Base-by-base conservation (phyloP, 768 basidiomycete species). In the Mycena chlorophos region DNA sequence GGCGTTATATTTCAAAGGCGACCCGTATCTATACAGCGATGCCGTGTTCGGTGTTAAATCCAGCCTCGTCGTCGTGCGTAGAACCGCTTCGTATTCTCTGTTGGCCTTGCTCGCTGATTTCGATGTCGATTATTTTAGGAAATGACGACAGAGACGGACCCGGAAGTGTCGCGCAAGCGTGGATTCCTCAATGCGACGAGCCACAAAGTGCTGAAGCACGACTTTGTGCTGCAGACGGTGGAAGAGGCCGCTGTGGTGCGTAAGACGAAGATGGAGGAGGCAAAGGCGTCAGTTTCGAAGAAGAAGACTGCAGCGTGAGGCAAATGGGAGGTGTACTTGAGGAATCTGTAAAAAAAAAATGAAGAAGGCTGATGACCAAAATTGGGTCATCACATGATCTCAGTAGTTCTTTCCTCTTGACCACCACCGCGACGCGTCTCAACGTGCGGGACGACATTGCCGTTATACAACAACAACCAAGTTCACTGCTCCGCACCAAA, bases 41-140 rank as follows among this genome's bases (percentile, higher is more conserved):
- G 77, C 82, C 12, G 89, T 93, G 2, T 92, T 93, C 69, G 91
- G 92, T 10, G 91, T 89, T 22, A 90, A 90, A 69, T 79, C 80
- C 46, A 89, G 87, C 5, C 75, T 94, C 25, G 78, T 92, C 19
- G 82, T 91, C 60, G 90, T 91, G 70, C 49, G 40, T 42, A 14
- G 83, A 76, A 8, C 43, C 19, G n/a, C 34, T 49, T 12, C n/a
- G n/a, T n/a, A n/a, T 28, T 29, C 34, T 30, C 37, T 10, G 10
- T 19, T 50, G 23, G 43, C 37, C 14, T 4, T 31, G 27, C 47
- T 6, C 28, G n/a, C 16, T 39, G 31, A 6, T 31, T 27, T 3
- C 6, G 27, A 19, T 6, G 23, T 16, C 23, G 28, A 13, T 38
- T 30, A 14, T 26, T 3, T 5, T 38, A 87, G 86, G 76, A 78